Base-by-base conservation (phyloP, 768 basidiomycete genomes). In the Termitomyces sp. region DNA sequence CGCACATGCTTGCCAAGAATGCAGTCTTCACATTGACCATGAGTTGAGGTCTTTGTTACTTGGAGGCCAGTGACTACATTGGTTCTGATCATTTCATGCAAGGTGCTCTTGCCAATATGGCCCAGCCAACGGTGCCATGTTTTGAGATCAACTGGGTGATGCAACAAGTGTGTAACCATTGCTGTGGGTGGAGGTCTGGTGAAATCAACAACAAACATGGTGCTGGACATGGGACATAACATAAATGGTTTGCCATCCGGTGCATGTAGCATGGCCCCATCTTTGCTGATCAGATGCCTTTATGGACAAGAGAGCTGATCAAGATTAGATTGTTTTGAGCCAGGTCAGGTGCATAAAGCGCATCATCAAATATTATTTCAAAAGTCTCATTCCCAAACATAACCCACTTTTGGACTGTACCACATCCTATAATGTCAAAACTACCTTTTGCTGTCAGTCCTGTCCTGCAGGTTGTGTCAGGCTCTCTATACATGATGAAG, bases 281-380 rank as follows among this genome's bases (percentile, higher is more conserved):
- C 33, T 9, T 34, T 34, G 33, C 33, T 34, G 9, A 34, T 34
- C 9, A 34, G 33, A 34, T 9, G 9, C 33, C 33, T 9, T 34
- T 34, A 9, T 9, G 9, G 33, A 34, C 9, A 9, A 34, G 33
- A 1, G 33, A 34, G 33, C 33, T 9, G 9, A 34, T 34, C 73
- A 74, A 71, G 70, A 67, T 62, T 0, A 68, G n/a, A n/a, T n/a
- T n/a, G n/a, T n/a, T n/a, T n/a, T 68, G 6, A 63, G 59, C 20
- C 66, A 65, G 48, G 27, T 44, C n/a, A 44, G 42, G 42, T 20
- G 42, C 42, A 20, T 44, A n/a, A 18, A 44, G 42, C 18, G 7
- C n/a, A 20, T 20, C n/a, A 20, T 44, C 42, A n/a, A 44, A 20
- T 8, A 9, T 44, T 20, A 44, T 6, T n/a, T 44, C n/a, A 20